phyloP scores from a whole-genome alignment of 73 alveolate genomes.

The Paramecium sexaurelia region DNA sequence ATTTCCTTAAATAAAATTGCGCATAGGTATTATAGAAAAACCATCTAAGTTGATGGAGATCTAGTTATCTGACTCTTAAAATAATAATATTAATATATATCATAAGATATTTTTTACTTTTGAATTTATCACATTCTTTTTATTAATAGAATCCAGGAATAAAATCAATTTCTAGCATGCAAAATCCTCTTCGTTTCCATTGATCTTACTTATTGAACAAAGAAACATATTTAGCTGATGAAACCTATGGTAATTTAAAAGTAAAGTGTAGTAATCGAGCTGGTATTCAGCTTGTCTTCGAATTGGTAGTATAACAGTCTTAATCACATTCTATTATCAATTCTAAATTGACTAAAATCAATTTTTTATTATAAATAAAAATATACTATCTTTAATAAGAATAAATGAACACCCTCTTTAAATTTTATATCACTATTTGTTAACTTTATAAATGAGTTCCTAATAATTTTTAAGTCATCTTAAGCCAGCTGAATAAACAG shows the following conservation, averaged over 20 bases:
- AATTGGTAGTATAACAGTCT: background rate
- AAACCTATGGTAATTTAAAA: background rate
- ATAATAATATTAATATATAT: background rate
- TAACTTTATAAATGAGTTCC: background rate
- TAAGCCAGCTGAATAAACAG: slow-evolving; percentile 47
- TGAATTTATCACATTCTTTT: background rate
- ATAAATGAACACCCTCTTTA: background rate
- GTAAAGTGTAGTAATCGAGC: background rate
- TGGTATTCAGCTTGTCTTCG: background rate
- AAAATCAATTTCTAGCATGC: background rate
- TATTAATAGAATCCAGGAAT: background rate
- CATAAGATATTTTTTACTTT: background rate
- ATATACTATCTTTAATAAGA: background rate
- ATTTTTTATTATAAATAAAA: background rate
- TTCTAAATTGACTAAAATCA: background rate
- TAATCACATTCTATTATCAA: slow-evolving; percentile 13
- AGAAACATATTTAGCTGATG: background rate
- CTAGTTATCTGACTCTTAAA: background rate
- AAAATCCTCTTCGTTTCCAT: background rate
- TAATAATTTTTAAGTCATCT: slow-evolving; percentile 29
- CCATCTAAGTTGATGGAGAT: background rate
- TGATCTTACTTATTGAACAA: background rate
- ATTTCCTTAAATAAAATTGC: background rate
- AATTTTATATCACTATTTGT: background rate
- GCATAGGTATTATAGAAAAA: background rate